These are phyloP conservation scores for Trichophyton rubrum DNA, from an alignment of 2,329 filamentous ascomycete genomes.

Conservation along the genomic window DNA sequence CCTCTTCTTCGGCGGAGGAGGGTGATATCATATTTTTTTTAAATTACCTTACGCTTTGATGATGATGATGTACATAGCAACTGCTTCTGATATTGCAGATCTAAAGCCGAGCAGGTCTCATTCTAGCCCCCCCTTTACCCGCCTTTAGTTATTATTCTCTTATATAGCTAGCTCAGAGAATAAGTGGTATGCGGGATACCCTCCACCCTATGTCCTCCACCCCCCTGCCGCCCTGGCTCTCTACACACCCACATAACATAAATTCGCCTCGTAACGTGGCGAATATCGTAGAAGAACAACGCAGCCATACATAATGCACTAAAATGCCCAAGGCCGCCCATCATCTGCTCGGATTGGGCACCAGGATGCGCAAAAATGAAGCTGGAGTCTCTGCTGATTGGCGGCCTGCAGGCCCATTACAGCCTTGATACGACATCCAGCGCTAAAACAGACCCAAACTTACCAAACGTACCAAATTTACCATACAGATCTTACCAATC, in stretches of 20 bases:
- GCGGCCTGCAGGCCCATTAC: not conserved
- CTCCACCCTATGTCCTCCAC: too few species aligned
- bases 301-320: not conserved
- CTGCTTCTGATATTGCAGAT: not conserved
- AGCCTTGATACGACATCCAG: not conserved
- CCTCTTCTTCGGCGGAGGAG: constrained; percentile 39
- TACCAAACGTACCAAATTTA: not conserved
- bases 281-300: not conserved
- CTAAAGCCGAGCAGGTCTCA: not conserved
- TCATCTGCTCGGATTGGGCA: not conserved
- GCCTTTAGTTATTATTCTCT: too few species aligned
- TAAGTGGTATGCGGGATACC: not conserved
- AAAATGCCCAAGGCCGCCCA: not conserved
- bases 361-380: not conserved
- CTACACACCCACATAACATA: too few species aligned
- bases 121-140: not conserved
- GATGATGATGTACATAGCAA: not conserved
- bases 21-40: not conserved
- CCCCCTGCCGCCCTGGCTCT: too few species aligned
- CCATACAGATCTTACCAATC: not conserved
- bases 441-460: not conserved
- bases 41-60: not conserved
- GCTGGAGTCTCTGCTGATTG: not conserved
- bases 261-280: not conserved
- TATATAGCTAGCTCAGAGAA: not conserved